Percentiles rank a stretch among this genome's conserved stretches.
phyloP scores from a whole-genome alignment of 202 grass and related monocot species.

The Setaria italica region DNA sequence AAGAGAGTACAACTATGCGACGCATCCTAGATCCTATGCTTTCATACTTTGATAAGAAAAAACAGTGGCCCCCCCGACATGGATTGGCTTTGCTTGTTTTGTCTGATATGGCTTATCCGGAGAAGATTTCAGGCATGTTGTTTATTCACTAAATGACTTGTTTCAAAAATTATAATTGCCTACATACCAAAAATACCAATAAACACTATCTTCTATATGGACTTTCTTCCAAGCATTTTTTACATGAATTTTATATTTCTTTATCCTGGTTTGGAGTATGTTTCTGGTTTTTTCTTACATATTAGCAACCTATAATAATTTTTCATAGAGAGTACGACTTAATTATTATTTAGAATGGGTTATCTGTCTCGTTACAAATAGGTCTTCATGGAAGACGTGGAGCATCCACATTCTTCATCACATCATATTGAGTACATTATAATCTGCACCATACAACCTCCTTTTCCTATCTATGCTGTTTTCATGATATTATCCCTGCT shows the following conservation, averaged over 20 bases:
- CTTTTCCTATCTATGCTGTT: slow-evolving; percentile 13
- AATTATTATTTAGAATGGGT: slow-evolving; percentile 10
- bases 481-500: neutral
- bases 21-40: slow-evolving; percentile 87
- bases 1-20: slow-evolving; percentile 90
- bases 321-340: neutral
- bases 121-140: slow-evolving; percentile 75
- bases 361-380: slow-evolving; percentile 27
- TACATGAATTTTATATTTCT: neutral
- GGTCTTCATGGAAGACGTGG: neutral
- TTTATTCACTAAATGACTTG: slow-evolving; percentile 20
- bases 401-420: neutral
- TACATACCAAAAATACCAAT: neutral
- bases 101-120: slow-evolving; percentile 80
- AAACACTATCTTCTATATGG: neutral
- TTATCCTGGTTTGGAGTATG: neutral
- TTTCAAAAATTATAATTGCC: neutral
- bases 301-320: slow-evolving; percentile 13
- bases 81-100: slow-evolving; percentile 87
- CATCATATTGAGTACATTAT: neutral
- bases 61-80: slow-evolving; percentile 73
- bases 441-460: slow-evolving; percentile 2
- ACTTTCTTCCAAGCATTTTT: neutral
- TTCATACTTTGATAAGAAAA: slow-evolving; percentile 78
- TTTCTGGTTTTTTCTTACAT: slow-evolving; percentile 26